Conservation (phyloP, 176 grass and related monocot species). For the Oryza rufipogon region DNA sequence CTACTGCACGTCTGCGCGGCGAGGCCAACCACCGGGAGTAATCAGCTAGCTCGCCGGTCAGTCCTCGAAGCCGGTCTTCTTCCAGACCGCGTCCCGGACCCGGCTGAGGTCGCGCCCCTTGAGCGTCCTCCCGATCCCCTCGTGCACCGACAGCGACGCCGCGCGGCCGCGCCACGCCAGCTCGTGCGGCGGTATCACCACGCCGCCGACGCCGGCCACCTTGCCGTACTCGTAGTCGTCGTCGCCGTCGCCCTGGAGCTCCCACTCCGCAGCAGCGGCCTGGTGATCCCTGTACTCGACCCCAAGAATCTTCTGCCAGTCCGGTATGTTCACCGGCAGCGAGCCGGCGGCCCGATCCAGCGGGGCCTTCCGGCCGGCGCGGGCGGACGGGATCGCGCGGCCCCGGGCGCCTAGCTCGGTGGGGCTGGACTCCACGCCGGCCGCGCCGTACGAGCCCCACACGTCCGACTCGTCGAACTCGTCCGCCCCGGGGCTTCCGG, state of each 20-base stretch:
- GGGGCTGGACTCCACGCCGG: conserved; percentile 1
- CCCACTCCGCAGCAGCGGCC: conserved; percentile 39
- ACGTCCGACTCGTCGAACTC: conserved; percentile 90
- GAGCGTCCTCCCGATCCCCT: conserved; percentile 87
- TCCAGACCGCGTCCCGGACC: conserved; percentile 92
- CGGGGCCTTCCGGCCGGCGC: conserved; percentile 38
- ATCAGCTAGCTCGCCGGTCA: conserved; percentile 17
- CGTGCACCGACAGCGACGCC: conserved; percentile 80
- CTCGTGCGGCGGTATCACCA: conserved; percentile 84
- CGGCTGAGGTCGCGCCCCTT: conserved; percentile 95
- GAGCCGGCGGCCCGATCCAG: conserved; percentile 39
- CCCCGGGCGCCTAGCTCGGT: not conserved
- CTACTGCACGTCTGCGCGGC: not conserved
- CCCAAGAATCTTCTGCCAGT: conserved; percentile 91
- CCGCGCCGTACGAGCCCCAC: conserved; percentile 48
- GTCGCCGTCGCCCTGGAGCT: conserved; percentile 38
- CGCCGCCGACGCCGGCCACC: not conserved
- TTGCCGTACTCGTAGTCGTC: conserved; percentile 22
- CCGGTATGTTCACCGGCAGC: conserved; percentile 81
- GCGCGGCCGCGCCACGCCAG: conserved; percentile 65
- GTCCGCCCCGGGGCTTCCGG: conserved; percentile 42
- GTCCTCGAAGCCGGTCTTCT: conserved; percentile 90
- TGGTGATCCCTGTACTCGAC: conserved; percentile 51
- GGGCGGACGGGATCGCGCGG: conserved; percentile 34
- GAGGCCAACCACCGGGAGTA: not conserved